Conservation (phyloP, 225 moss, liverwort and hornwort genomes). For the Rhytidiadelphus loreus region DNA sequence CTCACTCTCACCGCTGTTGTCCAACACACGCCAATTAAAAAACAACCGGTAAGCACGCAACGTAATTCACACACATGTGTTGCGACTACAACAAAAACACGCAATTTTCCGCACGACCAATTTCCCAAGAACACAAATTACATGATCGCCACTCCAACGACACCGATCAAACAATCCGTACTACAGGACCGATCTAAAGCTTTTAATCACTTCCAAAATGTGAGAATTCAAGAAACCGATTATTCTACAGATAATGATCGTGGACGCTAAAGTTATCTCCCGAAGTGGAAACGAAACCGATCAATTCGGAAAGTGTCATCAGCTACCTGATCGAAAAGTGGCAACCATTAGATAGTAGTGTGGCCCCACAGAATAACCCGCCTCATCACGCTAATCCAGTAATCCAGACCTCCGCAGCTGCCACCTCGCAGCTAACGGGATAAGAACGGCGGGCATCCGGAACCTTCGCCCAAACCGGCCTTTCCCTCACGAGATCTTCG, state of each 20-base stretch:
- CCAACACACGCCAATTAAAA: not conserved
- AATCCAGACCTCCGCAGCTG: not conserved
- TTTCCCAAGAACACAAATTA: not conserved
- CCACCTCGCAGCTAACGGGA: conserved; percentile 6
- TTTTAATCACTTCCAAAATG: not conserved
- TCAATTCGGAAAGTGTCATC: not conserved
- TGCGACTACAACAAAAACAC: not conserved
- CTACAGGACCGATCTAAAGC: not conserved
- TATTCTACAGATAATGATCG: not conserved
- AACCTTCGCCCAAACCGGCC: not conserved
- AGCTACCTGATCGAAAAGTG: not conserved
- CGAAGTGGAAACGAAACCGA: not conserved
- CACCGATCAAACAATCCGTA: not conserved
- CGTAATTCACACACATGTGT: conserved; percentile 1
- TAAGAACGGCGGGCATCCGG: not conserved
- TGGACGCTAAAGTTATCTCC: not conserved
- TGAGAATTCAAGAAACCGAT: not conserved
- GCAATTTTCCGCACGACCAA: not conserved
- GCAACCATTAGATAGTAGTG: not conserved
- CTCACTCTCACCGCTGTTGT: not conserved
- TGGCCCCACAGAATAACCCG: not conserved
- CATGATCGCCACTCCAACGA: not conserved
- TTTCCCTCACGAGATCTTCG: not conserved
- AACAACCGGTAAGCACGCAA: not conserved
- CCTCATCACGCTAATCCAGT: not conserved